Evolutionary conservation across 257 asterid genomes (phyloP).

Genomic region (Gentiana macrophylla): DNA sequence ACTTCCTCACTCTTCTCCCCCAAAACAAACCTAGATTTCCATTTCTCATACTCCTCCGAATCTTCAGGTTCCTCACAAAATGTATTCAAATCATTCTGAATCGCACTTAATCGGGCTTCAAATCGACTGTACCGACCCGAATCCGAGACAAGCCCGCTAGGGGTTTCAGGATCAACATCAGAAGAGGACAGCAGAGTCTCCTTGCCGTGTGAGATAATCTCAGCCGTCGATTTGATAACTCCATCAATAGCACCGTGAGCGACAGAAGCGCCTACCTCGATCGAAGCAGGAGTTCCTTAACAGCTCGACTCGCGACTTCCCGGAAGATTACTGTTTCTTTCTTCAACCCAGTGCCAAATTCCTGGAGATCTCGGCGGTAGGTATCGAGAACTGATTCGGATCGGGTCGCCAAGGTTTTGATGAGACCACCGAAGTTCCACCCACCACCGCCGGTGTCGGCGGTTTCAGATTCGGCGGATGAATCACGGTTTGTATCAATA

Average conservation of each 20-base stretch:
- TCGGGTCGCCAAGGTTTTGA: conserved; percentile 41
- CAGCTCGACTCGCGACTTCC: conserved; percentile 80
- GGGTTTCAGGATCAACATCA: conserved; percentile 55
- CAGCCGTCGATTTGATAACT: conserved; percentile 67
- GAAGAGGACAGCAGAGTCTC: conserved; percentile 32
- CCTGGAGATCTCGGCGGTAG: conserved; percentile 67
- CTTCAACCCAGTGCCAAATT: conserved; percentile 64
- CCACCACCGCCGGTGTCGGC: conserved; percentile 13
- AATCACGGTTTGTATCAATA: conserved; percentile 3
- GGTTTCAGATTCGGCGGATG: conserved; percentile 1
- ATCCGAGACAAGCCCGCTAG: conserved; percentile 25
- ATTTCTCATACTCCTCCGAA: conserved; percentile 46
- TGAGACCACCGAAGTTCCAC: conserved; percentile 70
- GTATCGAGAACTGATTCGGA: conserved; percentile 80
- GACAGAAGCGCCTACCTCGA: conserved; percentile 66
- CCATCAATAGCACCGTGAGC: conserved; percentile 53
- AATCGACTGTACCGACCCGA: conserved; percentile 53
- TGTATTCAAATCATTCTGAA: conserved; percentile 47
- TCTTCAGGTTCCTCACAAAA: conserved; percentile 75
- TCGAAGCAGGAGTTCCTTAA: conserved; percentile 83
- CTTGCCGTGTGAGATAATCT: conserved; percentile 48
- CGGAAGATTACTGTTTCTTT: conserved; percentile 71
- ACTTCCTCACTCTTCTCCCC: conserved; percentile 36
- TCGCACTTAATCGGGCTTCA: conserved; percentile 52
- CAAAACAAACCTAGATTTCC: conserved; percentile 46